These are phyloP conservation scores for Epichloe brachyelytri DNA, from an alignment of 2,329 filamentous ascomycete genomes.

Conservation along the genomic window DNA sequence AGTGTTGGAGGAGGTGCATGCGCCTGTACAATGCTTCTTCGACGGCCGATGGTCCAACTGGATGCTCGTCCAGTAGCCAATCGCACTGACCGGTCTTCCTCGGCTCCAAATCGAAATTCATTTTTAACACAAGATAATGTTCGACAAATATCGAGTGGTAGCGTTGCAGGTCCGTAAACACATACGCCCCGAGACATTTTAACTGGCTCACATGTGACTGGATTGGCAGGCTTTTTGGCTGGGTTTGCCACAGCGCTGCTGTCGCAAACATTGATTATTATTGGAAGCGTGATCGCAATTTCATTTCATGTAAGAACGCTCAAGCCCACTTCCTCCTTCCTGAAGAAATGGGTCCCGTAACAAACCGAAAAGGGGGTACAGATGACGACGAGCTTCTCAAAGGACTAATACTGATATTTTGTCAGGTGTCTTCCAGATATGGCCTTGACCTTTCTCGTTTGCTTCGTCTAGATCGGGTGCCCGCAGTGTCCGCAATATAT, in stretches of 20 bases:
- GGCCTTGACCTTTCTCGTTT: slow-evolving; percentile 28
- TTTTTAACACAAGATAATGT: slow-evolving; percentile 21
- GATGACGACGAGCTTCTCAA: neutral
- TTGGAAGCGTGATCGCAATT: slow-evolving; percentile 52
- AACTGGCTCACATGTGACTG: neutral
- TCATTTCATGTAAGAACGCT: slow-evolving; percentile 45
- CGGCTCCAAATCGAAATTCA: neutral
- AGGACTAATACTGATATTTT: neutral
- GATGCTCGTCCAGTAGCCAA: slow-evolving; percentile 13
- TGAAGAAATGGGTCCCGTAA: neutral
- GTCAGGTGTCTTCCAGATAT: slow-evolving; percentile 27
- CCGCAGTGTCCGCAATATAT: slow-evolving; percentile 26
- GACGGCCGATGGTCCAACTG: slow-evolving; percentile 15
- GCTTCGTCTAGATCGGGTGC: slow-evolving; percentile 22
- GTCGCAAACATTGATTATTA: slow-evolving; percentile 54
- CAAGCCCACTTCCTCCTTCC: neutral
- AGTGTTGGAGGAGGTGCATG: slow-evolving; percentile 17
- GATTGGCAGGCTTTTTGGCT: slow-evolving; percentile 39
- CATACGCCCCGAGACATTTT: neutral
- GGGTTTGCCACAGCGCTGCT: slow-evolving; percentile 58
- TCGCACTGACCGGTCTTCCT: neutral
- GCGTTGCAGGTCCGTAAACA: slow-evolving; percentile 31
- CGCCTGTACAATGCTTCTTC: slow-evolving; percentile 13
- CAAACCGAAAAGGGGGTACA: neutral
- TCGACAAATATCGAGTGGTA: slow-evolving; percentile 40